Evolutionary conservation across 2,329 filamentous ascomycete genomes (phyloP).

Genomic region (Neonectria coccinea): DNA sequence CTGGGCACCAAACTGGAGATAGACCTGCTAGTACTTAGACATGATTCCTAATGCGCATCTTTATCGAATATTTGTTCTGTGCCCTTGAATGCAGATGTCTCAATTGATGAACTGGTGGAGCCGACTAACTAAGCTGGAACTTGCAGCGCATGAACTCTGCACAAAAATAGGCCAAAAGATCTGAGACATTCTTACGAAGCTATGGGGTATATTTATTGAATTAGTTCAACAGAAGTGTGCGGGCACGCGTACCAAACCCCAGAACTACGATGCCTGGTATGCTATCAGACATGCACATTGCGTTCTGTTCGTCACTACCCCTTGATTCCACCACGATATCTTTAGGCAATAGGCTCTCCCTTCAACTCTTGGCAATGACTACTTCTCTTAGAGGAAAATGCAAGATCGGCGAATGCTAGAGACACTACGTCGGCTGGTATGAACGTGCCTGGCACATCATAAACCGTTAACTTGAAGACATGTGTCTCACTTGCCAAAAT

Average conservation of each 20-base stretch:
- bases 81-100: not conserved
- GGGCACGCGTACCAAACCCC: no score
- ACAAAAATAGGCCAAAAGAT: not conserved
- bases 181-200: not conserved
- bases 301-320: no score
- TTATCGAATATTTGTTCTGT: not conserved
- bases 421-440: not conserved
- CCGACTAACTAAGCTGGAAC: not conserved
- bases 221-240: not conserved
- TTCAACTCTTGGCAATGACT: not conserved
- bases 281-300: no score
- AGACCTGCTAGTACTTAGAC: slow-evolving; percentile 10
- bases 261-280: no score
- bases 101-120: not conserved
- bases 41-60: slow-evolving; percentile 19
- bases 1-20: not conserved
- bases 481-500: not conserved
- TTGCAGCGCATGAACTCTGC: not conserved
- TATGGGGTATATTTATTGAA: not conserved
- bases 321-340: no score
- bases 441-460: not conserved
- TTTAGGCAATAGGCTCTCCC: no score
- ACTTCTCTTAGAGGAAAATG: not conserved
- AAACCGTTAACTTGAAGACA: not conserved
- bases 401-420: not conserved